Conservation (phyloP, 73 alveolate species). For the Tetrahymena thermophila region DNA sequence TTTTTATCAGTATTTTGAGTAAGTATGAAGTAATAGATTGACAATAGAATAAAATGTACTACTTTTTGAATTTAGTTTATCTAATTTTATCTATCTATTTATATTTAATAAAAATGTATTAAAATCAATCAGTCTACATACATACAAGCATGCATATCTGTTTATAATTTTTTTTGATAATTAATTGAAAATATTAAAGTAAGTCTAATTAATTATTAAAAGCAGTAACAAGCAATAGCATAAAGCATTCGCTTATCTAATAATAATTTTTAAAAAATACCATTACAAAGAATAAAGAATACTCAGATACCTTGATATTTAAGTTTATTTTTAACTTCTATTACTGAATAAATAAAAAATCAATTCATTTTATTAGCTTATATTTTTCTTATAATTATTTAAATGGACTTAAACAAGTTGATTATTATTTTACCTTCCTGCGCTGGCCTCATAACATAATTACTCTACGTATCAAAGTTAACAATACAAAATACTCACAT, state of each 20-base stretch:
- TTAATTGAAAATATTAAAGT: neutral
- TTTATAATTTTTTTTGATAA: neutral
- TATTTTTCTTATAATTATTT: neutral
- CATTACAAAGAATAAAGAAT: too few species aligned
- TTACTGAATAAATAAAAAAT: too few species aligned
- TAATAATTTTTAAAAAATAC: too few species aligned
- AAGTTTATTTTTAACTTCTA: too few species aligned
- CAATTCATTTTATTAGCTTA: neutral
- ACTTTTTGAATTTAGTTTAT: neutral
- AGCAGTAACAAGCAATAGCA: neutral
- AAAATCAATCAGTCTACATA: neutral
- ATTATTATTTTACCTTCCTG: neutral
- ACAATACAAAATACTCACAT: neutral
- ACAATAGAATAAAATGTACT: neutral
- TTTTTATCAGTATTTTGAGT: neutral
- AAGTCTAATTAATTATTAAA: neutral
- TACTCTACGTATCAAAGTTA: neutral
- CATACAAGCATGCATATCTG: too few species aligned
- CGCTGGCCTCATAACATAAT: neutral
- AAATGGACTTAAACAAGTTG: neutral
- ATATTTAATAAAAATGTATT: too few species aligned
- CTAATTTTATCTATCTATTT: neutral
- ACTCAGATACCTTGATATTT: too few species aligned
- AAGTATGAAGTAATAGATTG: neutral
- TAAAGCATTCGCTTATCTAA: neutral